Evolutionary conservation across 2,329 filamentous ascomycete species (phyloP), one percentile per base, ranked within the genome.

Genomic region (Epicoccum sorghinum): DNA sequence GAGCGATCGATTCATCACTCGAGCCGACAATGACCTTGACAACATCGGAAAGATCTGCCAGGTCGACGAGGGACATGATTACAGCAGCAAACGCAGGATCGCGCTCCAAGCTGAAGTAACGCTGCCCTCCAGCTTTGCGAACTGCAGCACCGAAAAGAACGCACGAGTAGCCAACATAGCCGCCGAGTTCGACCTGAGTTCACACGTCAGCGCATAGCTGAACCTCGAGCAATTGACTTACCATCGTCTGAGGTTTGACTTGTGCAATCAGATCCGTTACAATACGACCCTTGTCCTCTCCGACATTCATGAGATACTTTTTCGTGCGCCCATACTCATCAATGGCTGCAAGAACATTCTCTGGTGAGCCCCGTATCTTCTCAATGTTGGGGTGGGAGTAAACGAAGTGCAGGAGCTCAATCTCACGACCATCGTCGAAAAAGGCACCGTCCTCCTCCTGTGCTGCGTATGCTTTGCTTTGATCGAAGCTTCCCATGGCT

Each of bases 121-220:
- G 77, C 60, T 82, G 79, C 3, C 88, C 89, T 9, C 87, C 88
- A 3, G 82, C 82, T 44, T 82, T 79, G 53, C 83, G 83, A 13
- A 90, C 77, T 0, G 87, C 86, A 32, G 85, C 80, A 39, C 84
- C 89, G 67, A 93, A 93, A 1, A 91, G 79, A 55, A 95, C 86
- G 55, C 87, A 87, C 0, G 90, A 93, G 78, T 95, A 95, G 37
- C 90, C 90, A 18, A 92, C 82, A 72, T 93, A 95, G 43, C 89
- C 88, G 41, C 91, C 90, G 0, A 95, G 80, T 70, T 96, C 90
- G 41, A 93, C 81, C 78, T 80, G 53, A 36, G 36, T 6, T 33
- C 14, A 12, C 29, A 30, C 36, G 51, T 65, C 47, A 62, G 56
- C 37, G 42, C n/a, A 30, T 6, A 3, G n/a, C 1, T 13, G 18